Conservation (phyloP, 495 filamentous ascomycete genomes). For the Penicillium atrosanguineum region DNA sequence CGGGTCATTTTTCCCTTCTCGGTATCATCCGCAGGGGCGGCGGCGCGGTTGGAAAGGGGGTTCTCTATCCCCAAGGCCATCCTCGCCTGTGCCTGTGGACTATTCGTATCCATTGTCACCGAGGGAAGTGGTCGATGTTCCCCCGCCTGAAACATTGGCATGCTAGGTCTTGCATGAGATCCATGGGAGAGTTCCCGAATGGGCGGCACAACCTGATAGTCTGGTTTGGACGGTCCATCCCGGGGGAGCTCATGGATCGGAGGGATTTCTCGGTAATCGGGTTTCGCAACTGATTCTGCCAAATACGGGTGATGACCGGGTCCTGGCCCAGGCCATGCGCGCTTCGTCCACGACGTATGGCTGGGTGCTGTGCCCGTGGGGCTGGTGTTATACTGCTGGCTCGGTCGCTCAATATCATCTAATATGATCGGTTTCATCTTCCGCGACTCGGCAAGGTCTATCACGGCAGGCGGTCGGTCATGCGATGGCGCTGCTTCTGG, state of each 20-base stretch:
- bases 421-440: conserved; percentile 45
- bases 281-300: conserved; percentile 37
- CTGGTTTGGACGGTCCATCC: conserved; percentile 39
- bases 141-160: conserved; percentile 36
- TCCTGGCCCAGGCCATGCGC: conserved; percentile 29
- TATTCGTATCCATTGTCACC: conserved; percentile 37
- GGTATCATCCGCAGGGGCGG: conserved; percentile 45
- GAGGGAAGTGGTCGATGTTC: conserved; percentile 36
- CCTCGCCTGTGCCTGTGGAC: conserved; percentile 44
- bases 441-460: conserved; percentile 35
- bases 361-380: conserved; percentile 33
- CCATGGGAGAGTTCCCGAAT: conserved; percentile 43
- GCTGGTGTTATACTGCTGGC: conserved; percentile 37
- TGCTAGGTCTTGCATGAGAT: conserved; percentile 33
- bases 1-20: conserved; percentile 95
- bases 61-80: conserved; percentile 49
- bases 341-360: conserved; percentile 41
- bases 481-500: conserved; percentile 51
- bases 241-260: conserved; percentile 44
- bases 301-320: conserved; percentile 34
- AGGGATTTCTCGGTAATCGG: conserved; percentile 43
- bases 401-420: conserved; percentile 43
- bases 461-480: conserved; percentile 35
- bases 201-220: conserved; percentile 43
- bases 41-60: conserved; percentile 34